Evolutionary conservation across 495 filamentous ascomycete genomes (phyloP), one percentile per base, ranked within the genome.

Genomic region (Peziza echinospora): DNA sequence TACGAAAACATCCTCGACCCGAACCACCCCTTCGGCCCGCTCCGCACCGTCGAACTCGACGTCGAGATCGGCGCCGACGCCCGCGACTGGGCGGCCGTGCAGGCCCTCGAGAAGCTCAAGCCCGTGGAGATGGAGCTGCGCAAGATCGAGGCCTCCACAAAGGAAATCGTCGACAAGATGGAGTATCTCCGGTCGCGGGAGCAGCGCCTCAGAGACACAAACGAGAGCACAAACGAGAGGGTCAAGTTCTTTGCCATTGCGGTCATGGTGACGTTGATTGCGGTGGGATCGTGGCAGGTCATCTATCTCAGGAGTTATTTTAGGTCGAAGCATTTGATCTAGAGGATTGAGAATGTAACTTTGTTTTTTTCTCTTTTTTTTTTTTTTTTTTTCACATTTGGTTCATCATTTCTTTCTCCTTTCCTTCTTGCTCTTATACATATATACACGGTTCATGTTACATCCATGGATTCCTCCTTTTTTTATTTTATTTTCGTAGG

Each of bases 51-150:
- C 54, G 89, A 96, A 64, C 83, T 97, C 54, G 89, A 97, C 60
- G 83, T 97, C 67, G 89, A 97, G 61, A 96, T 97, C 56, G 89
- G 89, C 50, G 89, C 89, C 65, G 89, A 97, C 57, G 89, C 89
- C 47, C 87, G 89, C 62, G 89, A 97, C 68, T 97, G 89, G 89
- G 84, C 79, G 46, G 85, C 82, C 53, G 86, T 96, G 59, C 91
- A 96, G 65, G 82, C 80, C 43, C 77, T 78, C 53, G 89, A 97
- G 75, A 97, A 96, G 71, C 75, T 97, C 48, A 93, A 93, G 72
- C 89, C 89, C 44, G 72, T 93, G 53, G 89, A 97, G 70, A 84
- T 84, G 21, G 89, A 97, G 60, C 75, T 97, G 59, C 77, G 87
- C 50, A 79, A 87, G 47, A 83, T 96, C 55, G 84, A 87, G 62